Base-by-base conservation (phyloP, 169 alveolate genomes). In the Neospora caninum region DNA sequence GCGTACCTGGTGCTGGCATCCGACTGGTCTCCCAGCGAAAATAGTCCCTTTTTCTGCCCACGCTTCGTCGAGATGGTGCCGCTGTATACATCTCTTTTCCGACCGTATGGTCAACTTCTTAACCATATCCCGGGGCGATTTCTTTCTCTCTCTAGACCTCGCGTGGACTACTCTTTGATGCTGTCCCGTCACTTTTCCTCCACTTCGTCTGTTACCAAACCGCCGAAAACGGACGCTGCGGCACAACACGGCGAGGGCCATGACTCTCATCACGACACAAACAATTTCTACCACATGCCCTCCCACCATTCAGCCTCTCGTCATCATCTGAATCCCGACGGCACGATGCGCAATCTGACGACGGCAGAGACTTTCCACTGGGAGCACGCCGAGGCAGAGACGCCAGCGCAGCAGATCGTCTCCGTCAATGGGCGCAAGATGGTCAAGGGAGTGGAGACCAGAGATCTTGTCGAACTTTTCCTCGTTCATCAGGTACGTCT, bases 261-360 rank as follows among this genome's bases (percentile, higher is more conserved):
- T n/a, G 78, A 64, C 36, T 64, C 78, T 29, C 78, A 16, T 9
- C 80, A 80, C 38, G 92, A 45, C 53, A 7, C 41, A 9, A 80
- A 64, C n/a, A 86, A 86, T 0, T 58, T 92, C 20, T 92, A 92
- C 53, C 58, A 82, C 43, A 92, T 92, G 92, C 95, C 95, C 31
- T 38, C 29, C 58, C 95, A 93, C 64, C 98, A 97, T 93, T 98
- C 97, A 16, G 97, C 96, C 88, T 98, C 98, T n/a, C 96, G 98
- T n/a, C 97, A 95, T 36, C 98, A 96, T 94, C 73, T 97, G 88
- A 93, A 94, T 91, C 95, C 96, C 73, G 98, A 97, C 91, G 98
- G 98, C 36, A 96, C 97, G 43, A 94, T 93, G 92, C 96, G 92
- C 49, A 91, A 86, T n/a, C 95, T 93, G 54, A 94, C 95, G 54